phyloP scores from a whole-genome alignment of 768 basidiomycete species.

The Pholiota molesta region DNA sequence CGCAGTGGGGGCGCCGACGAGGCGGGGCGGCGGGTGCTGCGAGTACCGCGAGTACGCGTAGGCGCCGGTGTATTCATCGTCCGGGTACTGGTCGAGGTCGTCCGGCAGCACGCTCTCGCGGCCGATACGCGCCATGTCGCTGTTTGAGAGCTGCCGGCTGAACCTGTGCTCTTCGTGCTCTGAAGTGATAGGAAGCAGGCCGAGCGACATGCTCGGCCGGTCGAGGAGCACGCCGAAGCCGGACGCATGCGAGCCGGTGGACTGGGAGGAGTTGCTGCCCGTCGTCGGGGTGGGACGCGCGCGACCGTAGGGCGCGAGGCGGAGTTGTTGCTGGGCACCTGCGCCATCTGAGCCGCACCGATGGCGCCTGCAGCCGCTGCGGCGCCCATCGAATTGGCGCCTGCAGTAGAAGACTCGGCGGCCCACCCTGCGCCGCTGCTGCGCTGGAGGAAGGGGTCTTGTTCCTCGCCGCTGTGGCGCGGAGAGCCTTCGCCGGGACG shows the following conservation, averaged over 20 bases:
- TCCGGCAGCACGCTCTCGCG: slow-evolving; percentile 37
- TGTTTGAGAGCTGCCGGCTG: slow-evolving; percentile 35
- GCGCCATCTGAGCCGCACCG: slow-evolving; percentile 17
- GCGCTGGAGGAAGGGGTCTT: slow-evolving; percentile 61
- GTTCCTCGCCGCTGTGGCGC: slow-evolving; percentile 69
- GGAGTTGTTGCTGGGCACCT: slow-evolving; percentile 21
- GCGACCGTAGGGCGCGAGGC: slow-evolving; percentile 29
- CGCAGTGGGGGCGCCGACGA: slow-evolving; percentile 6
- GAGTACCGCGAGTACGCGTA: slow-evolving; percentile 34
- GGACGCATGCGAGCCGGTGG: slow-evolving; percentile 45
- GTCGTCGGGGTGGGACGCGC: slow-evolving; percentile 45
- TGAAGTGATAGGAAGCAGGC: slow-evolving; percentile 35
- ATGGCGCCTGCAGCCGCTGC: slow-evolving; percentile 8
- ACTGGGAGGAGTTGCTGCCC: slow-evolving; percentile 42
- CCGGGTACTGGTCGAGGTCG: slow-evolving; percentile 22
- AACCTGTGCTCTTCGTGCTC: slow-evolving; percentile 26
- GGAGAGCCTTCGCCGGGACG: slow-evolving; percentile 64
- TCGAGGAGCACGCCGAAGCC: slow-evolving; percentile 47
- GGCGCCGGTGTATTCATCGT: slow-evolving; percentile 30
- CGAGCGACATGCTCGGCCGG: slow-evolving; percentile 38
- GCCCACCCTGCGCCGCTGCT: slow-evolving; percentile 22
- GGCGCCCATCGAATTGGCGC: neutral
- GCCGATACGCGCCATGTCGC: slow-evolving; percentile 39
- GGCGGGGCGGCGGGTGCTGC: slow-evolving; percentile 26
- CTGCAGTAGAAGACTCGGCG: slow-evolving; percentile 6